Base-by-base conservation (phyloP, 2,329 filamentous ascomycete genomes). In the Corynespora cassiicola region DNA sequence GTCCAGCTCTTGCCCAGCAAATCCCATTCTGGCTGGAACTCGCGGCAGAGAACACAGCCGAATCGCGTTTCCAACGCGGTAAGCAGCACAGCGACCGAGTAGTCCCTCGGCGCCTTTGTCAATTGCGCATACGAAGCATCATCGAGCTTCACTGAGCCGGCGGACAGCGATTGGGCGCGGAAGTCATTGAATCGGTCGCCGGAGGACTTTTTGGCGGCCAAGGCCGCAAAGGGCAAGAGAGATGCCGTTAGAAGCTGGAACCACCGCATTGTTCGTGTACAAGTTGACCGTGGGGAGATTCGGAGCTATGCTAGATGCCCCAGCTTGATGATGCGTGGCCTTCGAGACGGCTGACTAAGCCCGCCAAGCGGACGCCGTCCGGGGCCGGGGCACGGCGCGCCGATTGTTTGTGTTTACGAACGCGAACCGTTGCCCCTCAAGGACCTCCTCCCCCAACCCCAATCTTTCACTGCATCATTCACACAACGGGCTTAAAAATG, bases 21-120 rank as follows among this genome's bases (percentile, higher is more conserved):
- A 38, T 95, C 88, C 87, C 90, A 99, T 72, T 99, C 94, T 2
- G 91, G 87, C 68, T 96, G 88, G 69, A 99, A 96, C 36, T 95
- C 89, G 35, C 84, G 81, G 70, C 94, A 99, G 31, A 97, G 76
- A 52, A 84, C 76, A 68, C 94, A 99, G 44, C 87, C 88, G 65
- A 88, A 96, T 42, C 89, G 82, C 20, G 84, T 63, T 52, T 96
- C 91, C 59, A 91, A 73, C 23, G 94, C 94, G 1, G 94, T 99
- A 51, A 99, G 75, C 10, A 99, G 80, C 3, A 99, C 80, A 2
- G 85, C 86, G 18, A 87, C 80, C 24, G 84, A 84, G 69, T 96
- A 95, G 71, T 99, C 88, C 53, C 94, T 84, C 9, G 91, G 90
- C 1, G 81, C 72, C 11, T 81, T 73, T 3, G 88, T 95, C 53